phyloP scores from a whole-genome alignment of 2,329 filamentous ascomycete genomes.

The Diplodia mutila region DNA sequence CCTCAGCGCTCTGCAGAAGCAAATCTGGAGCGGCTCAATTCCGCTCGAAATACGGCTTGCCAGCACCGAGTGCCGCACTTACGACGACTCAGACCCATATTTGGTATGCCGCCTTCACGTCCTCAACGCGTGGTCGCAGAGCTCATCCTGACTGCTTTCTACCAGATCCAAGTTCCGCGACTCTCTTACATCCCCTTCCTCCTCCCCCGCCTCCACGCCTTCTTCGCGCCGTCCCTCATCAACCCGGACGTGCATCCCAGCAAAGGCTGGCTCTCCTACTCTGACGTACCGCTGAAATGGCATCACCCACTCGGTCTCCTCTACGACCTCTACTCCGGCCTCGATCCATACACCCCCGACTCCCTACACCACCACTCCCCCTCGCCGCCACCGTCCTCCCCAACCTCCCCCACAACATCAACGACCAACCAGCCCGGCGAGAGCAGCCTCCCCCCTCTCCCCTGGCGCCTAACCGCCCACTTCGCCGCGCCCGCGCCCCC shows the following conservation, averaged over 20 bases:
- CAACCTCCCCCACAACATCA: not conserved
- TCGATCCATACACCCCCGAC: constrained; percentile 48
- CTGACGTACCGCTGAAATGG: constrained; percentile 71
- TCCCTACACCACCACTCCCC: not conserved
- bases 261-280: constrained; percentile 67
- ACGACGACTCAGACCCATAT: constrained; percentile 64
- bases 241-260: constrained; percentile 57
- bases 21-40: constrained; percentile 63
- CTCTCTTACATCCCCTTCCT: constrained; percentile 71
- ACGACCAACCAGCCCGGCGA: not conserved
- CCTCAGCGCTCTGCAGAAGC: constrained; percentile 49
- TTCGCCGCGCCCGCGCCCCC: constrained; percentile 63
- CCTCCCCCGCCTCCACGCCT: constrained; percentile 63
- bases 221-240: constrained; percentile 64
- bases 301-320: constrained; percentile 71
- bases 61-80: constrained; percentile 63
- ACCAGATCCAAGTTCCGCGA: constrained; percentile 63
- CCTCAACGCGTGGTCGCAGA: not conserved
- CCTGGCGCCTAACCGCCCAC: constrained; percentile 67
- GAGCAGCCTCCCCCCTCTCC: constrained; percentile 46
- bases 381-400: constrained; percentile 12
- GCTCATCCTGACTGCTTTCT: not conserved
- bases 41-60: constrained; percentile 64
- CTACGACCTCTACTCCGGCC: constrained; percentile 69
- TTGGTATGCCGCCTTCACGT: constrained; percentile 48